Conservation (phyloP, 1,139 yeast genomes). For the Suhomyces terraborum region DNA sequence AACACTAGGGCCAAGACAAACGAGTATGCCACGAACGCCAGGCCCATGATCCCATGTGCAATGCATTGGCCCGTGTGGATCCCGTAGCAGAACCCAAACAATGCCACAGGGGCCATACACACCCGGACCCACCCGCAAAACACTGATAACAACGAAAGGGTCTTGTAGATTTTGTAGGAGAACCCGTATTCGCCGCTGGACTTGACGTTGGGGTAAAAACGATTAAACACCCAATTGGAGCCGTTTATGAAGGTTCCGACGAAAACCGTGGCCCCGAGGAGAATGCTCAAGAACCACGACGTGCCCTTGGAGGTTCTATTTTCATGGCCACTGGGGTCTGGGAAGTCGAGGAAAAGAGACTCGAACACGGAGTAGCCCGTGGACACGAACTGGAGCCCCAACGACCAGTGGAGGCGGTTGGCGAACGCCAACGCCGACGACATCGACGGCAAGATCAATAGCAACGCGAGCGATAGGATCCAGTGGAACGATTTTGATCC, state of each 20-base stretch:
- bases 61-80: conserved; percentile 85
- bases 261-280: conserved; percentile 50
- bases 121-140: conserved; percentile 69
- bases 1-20: conserved; percentile 66
- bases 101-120: conserved; percentile 78
- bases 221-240: conserved; percentile 45
- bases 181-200: conserved; percentile 15
- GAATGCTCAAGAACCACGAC: conserved; percentile 55
- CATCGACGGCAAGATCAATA: conserved; percentile 57
- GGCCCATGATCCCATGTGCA: conserved; percentile 97
- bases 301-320: conserved; percentile 68
- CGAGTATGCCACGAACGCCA: conserved; percentile 80
- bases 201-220: conserved; percentile 31
- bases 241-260: conserved; percentile 59
- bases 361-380: conserved; percentile 57
- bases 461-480: conserved; percentile 49
- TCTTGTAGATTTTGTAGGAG: conserved; percentile 40
- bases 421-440: conserved; percentile 59
- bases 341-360: conserved; percentile 56
- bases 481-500: conserved; percentile 64
- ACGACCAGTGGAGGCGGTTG: conserved; percentile 46
- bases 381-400: conserved; percentile 48
- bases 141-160: conserved; percentile 46
- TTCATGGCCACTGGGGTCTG: conserved; percentile 65
- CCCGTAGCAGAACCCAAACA: conserved; percentile 78